A percentile compares a stretch with the other conserved stretches of the same genome.
phyloP scores from a whole-genome alignment of 1,284 basidiomycete species.

The Spongispora temasekensis region DNA sequence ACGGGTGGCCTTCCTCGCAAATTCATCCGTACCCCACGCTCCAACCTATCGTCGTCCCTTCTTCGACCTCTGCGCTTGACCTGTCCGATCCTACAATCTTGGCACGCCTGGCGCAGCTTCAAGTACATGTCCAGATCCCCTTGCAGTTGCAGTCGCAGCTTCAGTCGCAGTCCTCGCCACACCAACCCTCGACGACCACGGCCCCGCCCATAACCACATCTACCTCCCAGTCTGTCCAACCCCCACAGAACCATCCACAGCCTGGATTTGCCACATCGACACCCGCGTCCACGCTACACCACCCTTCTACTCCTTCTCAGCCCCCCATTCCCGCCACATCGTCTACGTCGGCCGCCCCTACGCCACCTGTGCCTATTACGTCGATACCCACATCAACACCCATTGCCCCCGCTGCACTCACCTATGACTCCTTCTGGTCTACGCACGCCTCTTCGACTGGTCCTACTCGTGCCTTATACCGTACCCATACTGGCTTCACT shows the following conservation, averaged over 20 bases:
- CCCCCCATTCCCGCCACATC: background rate
- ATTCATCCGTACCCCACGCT: background rate
- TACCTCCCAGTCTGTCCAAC: slow-evolving; percentile 6
- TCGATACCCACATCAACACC: slow-evolving; percentile 12
- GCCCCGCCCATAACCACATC: background rate
- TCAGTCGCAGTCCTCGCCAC: slow-evolving; percentile 9
- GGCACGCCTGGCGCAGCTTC: slow-evolving; percentile 27
- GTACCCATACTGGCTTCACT: slow-evolving; percentile 33
- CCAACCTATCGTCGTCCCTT: background rate
- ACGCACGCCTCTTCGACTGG: slow-evolving; percentile 42
- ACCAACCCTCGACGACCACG: slow-evolving; percentile 6
- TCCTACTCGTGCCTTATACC: slow-evolving; percentile 32
- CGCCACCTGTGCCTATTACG: slow-evolving; percentile 1
- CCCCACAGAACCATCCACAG: slow-evolving; percentile 16
- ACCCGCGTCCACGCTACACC: background rate
- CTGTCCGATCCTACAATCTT: slow-evolving; percentile 25
- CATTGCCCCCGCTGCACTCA: slow-evolving; percentile 38
- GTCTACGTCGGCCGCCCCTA: background rate
- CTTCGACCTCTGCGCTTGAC: slow-evolving; percentile 16
- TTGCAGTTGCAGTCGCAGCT: slow-evolving; percentile 12
- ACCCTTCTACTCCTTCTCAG: slow-evolving; percentile 3
- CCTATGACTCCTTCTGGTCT: slow-evolving; percentile 71
- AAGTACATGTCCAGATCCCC: slow-evolving; percentile 18
- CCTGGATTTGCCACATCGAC: slow-evolving; percentile 1
- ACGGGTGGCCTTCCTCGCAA: slow-evolving; percentile 9